phyloP scores from a whole-genome alignment of 176 grass and related monocot genomes.

The Carex scoparia region DNA sequence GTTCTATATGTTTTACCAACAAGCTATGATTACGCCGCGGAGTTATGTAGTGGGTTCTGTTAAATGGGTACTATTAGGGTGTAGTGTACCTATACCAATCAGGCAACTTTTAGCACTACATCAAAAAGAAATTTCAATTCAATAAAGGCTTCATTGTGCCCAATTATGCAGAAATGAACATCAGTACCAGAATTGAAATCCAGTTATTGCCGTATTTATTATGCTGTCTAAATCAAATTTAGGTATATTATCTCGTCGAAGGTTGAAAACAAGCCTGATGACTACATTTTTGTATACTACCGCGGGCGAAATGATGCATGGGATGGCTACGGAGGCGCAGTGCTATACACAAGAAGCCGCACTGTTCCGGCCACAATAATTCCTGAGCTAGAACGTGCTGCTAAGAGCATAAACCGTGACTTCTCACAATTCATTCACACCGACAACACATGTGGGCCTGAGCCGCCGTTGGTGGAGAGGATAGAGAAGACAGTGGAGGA shows the following conservation, averaged over 20 bases:
- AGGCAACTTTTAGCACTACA: neutral
- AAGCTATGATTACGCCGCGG: neutral
- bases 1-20: neutral
- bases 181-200: neutral
- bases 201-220: neutral
- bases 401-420: constrained; percentile 56
- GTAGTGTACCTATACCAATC: neutral
- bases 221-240: neutral
- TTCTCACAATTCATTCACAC: constrained; percentile 76
- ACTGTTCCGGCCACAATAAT: constrained; percentile 61
- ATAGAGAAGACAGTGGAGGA: constrained; percentile 74
- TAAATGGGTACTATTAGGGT: neutral
- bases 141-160: neutral
- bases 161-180: neutral
- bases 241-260: constrained; percentile 98
- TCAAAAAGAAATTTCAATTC: neutral
- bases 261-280: constrained; percentile 84
- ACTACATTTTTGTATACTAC: constrained; percentile 93
- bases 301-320: constrained; percentile 91
- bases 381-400: constrained; percentile 67
- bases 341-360: constrained; percentile 78
- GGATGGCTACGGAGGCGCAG: constrained; percentile 90
- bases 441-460: constrained; percentile 82
- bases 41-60: neutral
- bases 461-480: constrained; percentile 80